Evolutionary conservation across 306 rosid species (phyloP).

Genomic region (Parietaria judaica): DNA sequence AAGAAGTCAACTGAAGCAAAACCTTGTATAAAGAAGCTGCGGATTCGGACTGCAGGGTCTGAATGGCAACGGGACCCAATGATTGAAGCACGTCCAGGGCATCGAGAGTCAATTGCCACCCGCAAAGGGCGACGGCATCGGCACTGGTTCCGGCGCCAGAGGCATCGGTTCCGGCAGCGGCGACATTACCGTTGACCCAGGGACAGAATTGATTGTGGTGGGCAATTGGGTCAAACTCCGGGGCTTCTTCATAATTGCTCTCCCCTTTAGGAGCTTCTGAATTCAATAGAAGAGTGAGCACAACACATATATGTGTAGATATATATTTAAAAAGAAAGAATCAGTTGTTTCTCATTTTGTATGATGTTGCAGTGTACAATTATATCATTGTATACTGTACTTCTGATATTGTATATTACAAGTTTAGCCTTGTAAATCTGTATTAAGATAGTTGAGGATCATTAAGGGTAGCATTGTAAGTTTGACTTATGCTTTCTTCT

Average conservation of each 20-base stretch:
- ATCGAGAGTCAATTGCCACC: conserved; percentile 95
- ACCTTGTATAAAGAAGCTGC: conserved; percentile 98
- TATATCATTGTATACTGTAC: too few relatives aligned
- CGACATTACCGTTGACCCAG: conserved; percentile 98
- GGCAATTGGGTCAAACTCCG: conserved; percentile 82
- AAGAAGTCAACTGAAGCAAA: background rate
- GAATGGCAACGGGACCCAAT: conserved; percentile 63
- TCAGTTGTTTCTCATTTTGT: too few relatives aligned
- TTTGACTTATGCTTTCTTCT: too few relatives aligned
- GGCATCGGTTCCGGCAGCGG: conserved; percentile 77
- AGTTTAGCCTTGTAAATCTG: too few relatives aligned
- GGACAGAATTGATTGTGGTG: conserved; percentile 94
- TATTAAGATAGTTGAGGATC: too few relatives aligned
- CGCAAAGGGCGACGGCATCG: conserved; percentile 66
- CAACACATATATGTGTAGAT: background rate
- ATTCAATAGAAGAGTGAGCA: conserved; percentile 9
- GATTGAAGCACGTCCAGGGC: conserved; percentile 76
- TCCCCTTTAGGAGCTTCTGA: conserved; percentile 87
- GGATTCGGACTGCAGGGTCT: conserved; percentile 75
- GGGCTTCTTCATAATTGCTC: conserved; percentile 78
- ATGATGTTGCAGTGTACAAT: too few relatives aligned
- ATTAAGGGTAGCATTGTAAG: too few relatives aligned
- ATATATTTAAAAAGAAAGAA: too few relatives aligned
- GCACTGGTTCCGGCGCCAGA: conserved; percentile 41
- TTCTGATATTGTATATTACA: too few relatives aligned